phyloP scores from a whole-genome alignment of 805 yeast genomes.

The Kuraishia cidri region DNA sequence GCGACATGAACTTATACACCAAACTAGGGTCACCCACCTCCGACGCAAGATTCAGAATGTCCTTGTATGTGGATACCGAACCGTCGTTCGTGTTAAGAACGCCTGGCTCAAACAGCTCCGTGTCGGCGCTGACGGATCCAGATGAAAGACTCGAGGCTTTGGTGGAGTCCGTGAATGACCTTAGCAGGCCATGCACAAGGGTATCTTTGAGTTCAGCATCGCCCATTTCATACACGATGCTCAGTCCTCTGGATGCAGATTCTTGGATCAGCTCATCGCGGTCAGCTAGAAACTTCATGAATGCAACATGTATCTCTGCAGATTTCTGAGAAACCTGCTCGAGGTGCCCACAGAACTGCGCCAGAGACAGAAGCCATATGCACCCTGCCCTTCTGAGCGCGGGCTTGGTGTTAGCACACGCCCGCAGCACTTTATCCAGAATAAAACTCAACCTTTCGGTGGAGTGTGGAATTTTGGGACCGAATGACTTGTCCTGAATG shows the following conservation, averaged over 20 bases:
- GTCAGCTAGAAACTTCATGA: conserved; percentile 72
- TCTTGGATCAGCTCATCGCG: conserved; percentile 87
- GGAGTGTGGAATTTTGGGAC: conserved; percentile 5
- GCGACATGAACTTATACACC: conserved; percentile 89
- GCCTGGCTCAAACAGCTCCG: conserved; percentile 81
- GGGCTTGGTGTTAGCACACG: conserved; percentile 64
- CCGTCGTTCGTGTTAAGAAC: conserved; percentile 73
- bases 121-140: conserved; percentile 70
- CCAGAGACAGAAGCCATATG: conserved; percentile 76
- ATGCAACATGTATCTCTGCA: conserved; percentile 59
- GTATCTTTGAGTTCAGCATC: conserved; percentile 57
- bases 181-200: conserved; percentile 62
- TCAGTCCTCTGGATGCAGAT: conserved; percentile 82
- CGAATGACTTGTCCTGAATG: conserved; percentile 27
- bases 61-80: conserved; percentile 85
- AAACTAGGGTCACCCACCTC: conserved; percentile 95
- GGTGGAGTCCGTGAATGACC: conserved; percentile 69
- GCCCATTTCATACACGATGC: conserved; percentile 75
- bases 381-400: conserved; percentile 67
- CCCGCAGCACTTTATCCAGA: conserved; percentile 37
- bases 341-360: conserved; percentile 59
- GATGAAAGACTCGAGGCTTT: conserved; percentile 36
- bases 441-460: conserved; percentile 17
- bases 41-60: conserved; percentile 77
- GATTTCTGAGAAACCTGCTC: conserved; percentile 29